Evolutionary conservation across 768 basidiomycete species (phyloP).

Genomic region (Psilocybe tampanensis): DNA sequence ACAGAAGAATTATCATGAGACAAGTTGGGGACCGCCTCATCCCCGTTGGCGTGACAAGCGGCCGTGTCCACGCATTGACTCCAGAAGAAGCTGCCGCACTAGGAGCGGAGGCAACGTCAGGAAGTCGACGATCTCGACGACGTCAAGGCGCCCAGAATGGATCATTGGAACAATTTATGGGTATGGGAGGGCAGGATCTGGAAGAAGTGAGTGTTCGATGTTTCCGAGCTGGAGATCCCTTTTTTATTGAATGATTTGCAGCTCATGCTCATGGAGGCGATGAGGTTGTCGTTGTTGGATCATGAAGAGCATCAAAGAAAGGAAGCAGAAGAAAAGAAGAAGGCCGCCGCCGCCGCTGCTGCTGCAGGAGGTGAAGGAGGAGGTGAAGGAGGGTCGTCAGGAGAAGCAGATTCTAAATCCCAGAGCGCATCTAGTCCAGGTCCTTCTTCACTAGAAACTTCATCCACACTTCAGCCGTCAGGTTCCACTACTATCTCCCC

Average conservation of each 20-base stretch:
- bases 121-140: slow-evolving; percentile 61
- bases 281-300: slow-evolving; percentile 91
- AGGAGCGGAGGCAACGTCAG: slow-evolving; percentile 40
- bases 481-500: slow-evolving; percentile 32
- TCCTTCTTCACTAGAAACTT: slow-evolving; percentile 34
- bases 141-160: slow-evolving; percentile 54
- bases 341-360: slow-evolving; percentile 45
- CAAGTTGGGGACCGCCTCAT: slow-evolving; percentile 97
- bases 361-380: slow-evolving; percentile 32
- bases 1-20: slow-evolving; percentile 96
- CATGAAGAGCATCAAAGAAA: slow-evolving; percentile 92
- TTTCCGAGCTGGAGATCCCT: not conserved
- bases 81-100: slow-evolving; percentile 58
- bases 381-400: slow-evolving; percentile 12
- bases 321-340: slow-evolving; percentile 69
- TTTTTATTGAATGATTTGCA: slow-evolving; percentile 32
- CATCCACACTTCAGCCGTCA: slow-evolving; percentile 24
- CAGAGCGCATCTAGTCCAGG: slow-evolving; percentile 30
- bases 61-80: slow-evolving; percentile 70
- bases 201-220: slow-evolving; percentile 71
- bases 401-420: slow-evolving; percentile 24
- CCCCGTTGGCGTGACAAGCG: slow-evolving; percentile 95
- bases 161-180: slow-evolving; percentile 72
- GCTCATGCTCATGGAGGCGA: slow-evolving; percentile 99
- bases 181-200: slow-evolving; percentile 82